A percentile compares a stretch with the other conserved stretches of the same genome.
These are phyloP conservation scores for Fusarium abutilonis DNA, from an alignment of 2,329 filamentous ascomycete genomes.

Conservation along the genomic window DNA sequence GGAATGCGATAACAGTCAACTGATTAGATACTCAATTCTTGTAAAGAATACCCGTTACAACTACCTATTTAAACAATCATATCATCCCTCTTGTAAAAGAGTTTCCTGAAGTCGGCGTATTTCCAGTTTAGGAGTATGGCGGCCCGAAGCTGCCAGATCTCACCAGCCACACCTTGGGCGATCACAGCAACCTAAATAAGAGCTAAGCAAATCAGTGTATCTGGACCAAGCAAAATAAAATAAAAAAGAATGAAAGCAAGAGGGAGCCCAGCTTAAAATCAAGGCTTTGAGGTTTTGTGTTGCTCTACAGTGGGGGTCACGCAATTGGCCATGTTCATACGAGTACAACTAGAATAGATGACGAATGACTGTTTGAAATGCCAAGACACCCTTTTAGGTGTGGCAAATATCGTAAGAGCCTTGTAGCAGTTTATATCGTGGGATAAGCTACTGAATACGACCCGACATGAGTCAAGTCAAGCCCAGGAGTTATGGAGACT, in stretches of 20 bases:
- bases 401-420: not conserved
- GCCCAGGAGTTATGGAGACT: too few species aligned
- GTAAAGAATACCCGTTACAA: too few species aligned
- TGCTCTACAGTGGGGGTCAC: not conserved
- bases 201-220: slow-evolving; percentile 24
- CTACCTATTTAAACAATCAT: not conserved
- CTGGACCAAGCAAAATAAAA: not conserved
- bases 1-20: too few species aligned
- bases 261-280: not conserved
- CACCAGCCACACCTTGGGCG: slow-evolving; percentile 34
- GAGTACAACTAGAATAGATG: too few species aligned
- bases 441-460: too few species aligned
- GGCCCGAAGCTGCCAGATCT: slow-evolving; percentile 26
- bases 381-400: not conserved
- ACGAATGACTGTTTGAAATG: too few species aligned
- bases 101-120: slow-evolving; percentile 1
- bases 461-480: not conserved
- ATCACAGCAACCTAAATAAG: slow-evolving; percentile 17
- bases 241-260: not conserved
- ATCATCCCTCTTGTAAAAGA: not conserved
- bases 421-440: not conserved
- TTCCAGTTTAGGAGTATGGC: slow-evolving; percentile 10
- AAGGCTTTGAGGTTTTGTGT: not conserved
- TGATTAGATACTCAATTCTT: too few species aligned
- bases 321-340: not conserved